A percentile compares a stretch with the other conserved stretches of the same genome.
Conservation (phyloP, 495 filamentous ascomycete species). For the Aspergillus sparsus region DNA sequence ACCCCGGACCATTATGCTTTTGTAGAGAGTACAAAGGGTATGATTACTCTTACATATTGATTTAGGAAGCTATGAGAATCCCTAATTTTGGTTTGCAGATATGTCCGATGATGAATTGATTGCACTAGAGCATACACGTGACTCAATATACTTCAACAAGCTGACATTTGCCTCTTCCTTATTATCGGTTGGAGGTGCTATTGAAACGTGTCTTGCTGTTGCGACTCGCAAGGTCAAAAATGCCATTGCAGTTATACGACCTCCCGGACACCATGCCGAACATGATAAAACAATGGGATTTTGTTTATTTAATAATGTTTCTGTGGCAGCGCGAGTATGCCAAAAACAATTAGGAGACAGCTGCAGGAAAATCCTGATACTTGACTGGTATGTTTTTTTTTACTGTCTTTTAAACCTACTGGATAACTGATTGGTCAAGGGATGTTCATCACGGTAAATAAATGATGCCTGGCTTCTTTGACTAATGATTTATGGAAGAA, state of each 20-base stretch:
- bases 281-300: slow-evolving; percentile 83
- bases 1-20: slow-evolving; percentile 72
- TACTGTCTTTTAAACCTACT: neutral
- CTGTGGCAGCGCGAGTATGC: slow-evolving; percentile 81
- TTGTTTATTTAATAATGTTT: slow-evolving; percentile 96
- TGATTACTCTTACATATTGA: neutral
- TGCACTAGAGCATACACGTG: slow-evolving; percentile 61
- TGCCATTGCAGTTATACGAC: slow-evolving; percentile 89
- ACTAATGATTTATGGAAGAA: neutral
- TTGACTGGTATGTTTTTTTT: slow-evolving; percentile 80
- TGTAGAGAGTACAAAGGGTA: slow-evolving; percentile 62
- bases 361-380: slow-evolving; percentile 85
- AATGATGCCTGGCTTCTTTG: neutral
- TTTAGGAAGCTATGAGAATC: neutral
- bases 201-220: slow-evolving; percentile 89
- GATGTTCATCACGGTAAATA: slow-evolving; percentile 63
- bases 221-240: slow-evolving; percentile 81
- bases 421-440: slow-evolving; percentile 43
- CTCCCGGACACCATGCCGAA: slow-evolving; percentile 95
- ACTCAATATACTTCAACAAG: slow-evolving; percentile 88
- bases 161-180: slow-evolving; percentile 77
- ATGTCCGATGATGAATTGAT: slow-evolving; percentile 64
- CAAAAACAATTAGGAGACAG: slow-evolving; percentile 70
- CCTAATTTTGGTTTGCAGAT: slow-evolving; percentile 33
- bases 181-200: slow-evolving; percentile 89